Conservation (phyloP, 139 green algal genomes). For the Coccomyxa sp. region DNA sequence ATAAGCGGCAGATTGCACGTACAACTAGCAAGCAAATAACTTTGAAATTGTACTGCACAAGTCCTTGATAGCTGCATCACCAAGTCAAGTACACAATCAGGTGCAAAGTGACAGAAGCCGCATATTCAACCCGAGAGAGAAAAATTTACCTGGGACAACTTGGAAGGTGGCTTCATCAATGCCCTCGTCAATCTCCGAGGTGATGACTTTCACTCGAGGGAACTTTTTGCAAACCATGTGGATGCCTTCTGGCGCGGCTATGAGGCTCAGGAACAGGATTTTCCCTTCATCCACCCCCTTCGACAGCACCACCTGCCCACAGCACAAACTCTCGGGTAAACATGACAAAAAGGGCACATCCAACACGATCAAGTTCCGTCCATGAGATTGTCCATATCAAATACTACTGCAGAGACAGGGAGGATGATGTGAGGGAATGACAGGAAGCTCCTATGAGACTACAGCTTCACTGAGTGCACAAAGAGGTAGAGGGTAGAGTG, state of each 20-base stretch:
- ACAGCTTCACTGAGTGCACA: no score
- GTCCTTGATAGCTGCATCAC: background rate
- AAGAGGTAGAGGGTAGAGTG: background rate
- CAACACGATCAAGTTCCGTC: background rate
- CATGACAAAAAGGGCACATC: background rate
- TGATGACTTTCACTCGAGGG: slow-evolving; percentile 70
- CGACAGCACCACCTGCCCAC: slow-evolving; percentile 70
- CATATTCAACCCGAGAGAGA: background rate
- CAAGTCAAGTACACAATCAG: background rate
- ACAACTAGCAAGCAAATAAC: background rate
- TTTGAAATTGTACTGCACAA: background rate
- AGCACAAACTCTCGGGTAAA: background rate
- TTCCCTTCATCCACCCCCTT: slow-evolving; percentile 81
- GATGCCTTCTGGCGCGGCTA: slow-evolving; percentile 90
- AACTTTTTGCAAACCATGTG: slow-evolving; percentile 57
- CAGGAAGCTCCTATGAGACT: no score
- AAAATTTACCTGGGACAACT: slow-evolving; percentile 72
- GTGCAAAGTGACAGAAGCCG: background rate
- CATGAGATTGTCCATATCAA: no score
- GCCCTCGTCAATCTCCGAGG: slow-evolving; percentile 89
- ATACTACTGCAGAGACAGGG: no score
- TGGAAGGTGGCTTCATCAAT: slow-evolving; percentile 66
- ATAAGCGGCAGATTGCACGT: background rate
- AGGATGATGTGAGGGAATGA: no score
- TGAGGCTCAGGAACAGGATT: slow-evolving; percentile 92